Base-by-base conservation (phyloP, 148 eudicot species). In the Arctostaphylos glauca region DNA sequence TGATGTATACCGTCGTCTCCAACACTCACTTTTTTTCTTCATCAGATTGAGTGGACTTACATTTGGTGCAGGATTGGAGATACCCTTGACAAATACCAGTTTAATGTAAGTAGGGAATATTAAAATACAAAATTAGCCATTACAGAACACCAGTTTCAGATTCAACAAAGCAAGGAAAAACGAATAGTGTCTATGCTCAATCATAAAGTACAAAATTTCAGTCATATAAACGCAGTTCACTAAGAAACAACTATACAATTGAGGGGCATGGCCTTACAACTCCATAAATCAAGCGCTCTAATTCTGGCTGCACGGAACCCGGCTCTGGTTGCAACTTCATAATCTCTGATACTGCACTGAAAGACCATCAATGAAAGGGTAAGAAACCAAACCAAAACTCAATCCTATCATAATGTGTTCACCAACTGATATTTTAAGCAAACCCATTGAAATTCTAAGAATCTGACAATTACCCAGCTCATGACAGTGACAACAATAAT, bases 261-360 rank as follows among this genome's bases (percentile, higher is more conserved):
- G 25, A 50, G 49, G 76, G 55, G 38, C 56, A 19, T 48, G 55
- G 38, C 25, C 79, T 76, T 76, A 76, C 79, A 53, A 14, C 43
- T 53, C 62, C 79, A 38, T 46, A 14, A 54, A 76, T 25, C 19
- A 76, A 13, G 46, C 62, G 60, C 47, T 54, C 79, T 3, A 53
- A 23, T 31, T 53, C 47, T 5, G 79, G 44, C 79, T 54, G 21
- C 60, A 15, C 18, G 7, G 47, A 25, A 52, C 62, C 46, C 15
- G 16, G 21, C 19, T 76, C 79, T 6, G 59, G 43, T 76, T 7
- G 79, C 62, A 76, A 38, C 43, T 38, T 76, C 79, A 76, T 76
- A 5, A 76, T 76, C 46, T 76, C 64, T 12, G 79, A 25, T 53
- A 76, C 47, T 4, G 6, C 60, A 53, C 79, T 52, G 62, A 52